Evolutionary conservation across 345 rosid genomes (phyloP), one percentile per base, ranked within the genome.

Genomic region (Gossypium stocksii): DNA sequence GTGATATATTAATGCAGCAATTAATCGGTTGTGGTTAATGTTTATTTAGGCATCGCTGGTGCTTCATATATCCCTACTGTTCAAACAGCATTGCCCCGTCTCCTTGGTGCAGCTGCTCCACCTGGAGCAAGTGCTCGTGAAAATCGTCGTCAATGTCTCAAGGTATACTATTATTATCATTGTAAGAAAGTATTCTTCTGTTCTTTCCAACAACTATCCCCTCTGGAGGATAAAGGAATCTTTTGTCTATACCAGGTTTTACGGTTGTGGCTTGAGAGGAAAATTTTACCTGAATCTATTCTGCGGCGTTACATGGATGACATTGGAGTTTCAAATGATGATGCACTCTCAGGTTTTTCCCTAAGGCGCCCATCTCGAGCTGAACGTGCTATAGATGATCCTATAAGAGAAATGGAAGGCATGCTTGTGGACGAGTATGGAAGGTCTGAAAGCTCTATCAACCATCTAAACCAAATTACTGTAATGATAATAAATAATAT

Each of bases 381-480:
- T 57, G 98, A 95, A 81, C 93, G 99, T 66, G 87, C 97, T 60
- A 82, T 95, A 38, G 94, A 95, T 77, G 99, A 95, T 79, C 99
- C 99, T 57, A 85, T 95, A 29, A 88, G 99, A 83, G 94, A 85
- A 85, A 95, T 95, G 98, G 99, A 95, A 80, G 98, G 98, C 83
- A 95, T 95, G 92, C 84, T 88, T 83, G 94, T 95, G 58, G 99
- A 95, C 79, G 99, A 95, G 83, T 95, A 95, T 86, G 99, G 99
- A 71, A 95, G 99, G 99, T 95, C 71, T 59, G 85, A 60, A n/a
- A 19, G 57, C 27, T 12, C 38, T n/a, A 74, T 9, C 46, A 13
- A 51, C 41, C 45, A 25, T 61, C 16, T 65, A 48, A 54, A 19
- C 20, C 34, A 56, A 54, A 34, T 56, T 54, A 54, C 20, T 69